Base-by-base conservation (phyloP, 1,139 yeast genomes). In the Yamadazyma pseudoaaseri region DNA sequence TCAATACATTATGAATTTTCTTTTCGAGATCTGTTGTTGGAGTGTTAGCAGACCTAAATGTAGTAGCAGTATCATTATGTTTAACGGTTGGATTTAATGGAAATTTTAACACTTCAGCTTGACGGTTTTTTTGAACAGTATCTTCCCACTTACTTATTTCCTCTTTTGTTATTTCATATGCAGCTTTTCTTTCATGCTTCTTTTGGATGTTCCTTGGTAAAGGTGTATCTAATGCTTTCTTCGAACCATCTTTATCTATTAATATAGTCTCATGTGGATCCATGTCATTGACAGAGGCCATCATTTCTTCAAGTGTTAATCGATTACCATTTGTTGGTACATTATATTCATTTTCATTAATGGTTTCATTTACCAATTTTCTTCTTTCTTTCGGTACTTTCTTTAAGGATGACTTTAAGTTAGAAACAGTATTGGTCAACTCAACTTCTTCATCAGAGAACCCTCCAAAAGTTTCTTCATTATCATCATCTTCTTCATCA, bases 81-180 rank as follows among this genome's bases (percentile, higher is more conserved):
- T 59, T 63, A 5, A 61, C 56, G 4, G 70, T 65, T 9, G 83
- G 79, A 35, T 70, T 73, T 52, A 79, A 58, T 5, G 92, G 89
- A 57, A 92, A 90, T 37, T 77, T 74, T 33, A 92, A 63, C 35
- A 84, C 90, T 49, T 90, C 97, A 1, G 96, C 95, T 41, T 79
- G 78, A 48, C 96, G 76, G 49, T 86, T 84, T 37, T 78, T 73
- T 43, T 80, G 79, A 10, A 92, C 89, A 0, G 83, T 76, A 35
- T 87, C 96, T 39, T 80, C 77, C 97, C 98, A 92, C 58, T 83
- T 85, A 39, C 79, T 73, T 4, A 92, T 86, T 51, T 92, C 96
- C 33, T 83, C 84, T 45, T 82, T 87, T 33, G 96, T 80, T 20
- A 92, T 75, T 36, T 86, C 95, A 54, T 86, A 90, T 0, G 98